These are phyloP conservation scores for Tulasnella calospora DNA, from an alignment of 768 basidiomycete species.

Conservation along the genomic window DNA sequence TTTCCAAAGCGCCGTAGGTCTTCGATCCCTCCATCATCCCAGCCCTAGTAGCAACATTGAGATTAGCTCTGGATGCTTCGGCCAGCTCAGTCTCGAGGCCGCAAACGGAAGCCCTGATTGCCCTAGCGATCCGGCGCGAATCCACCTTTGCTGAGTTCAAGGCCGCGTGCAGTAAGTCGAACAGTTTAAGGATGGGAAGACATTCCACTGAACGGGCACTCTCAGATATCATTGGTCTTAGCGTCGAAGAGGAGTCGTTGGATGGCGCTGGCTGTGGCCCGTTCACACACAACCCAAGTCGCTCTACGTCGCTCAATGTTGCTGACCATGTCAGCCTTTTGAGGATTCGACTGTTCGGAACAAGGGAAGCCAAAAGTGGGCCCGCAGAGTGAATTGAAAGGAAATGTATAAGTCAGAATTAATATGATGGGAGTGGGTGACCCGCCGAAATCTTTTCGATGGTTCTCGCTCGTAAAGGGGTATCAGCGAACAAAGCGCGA, in stretches of 20 bases:
- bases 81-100: background rate
- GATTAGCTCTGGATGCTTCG: constrained; percentile 32
- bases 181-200: background rate
- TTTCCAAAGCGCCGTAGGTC: constrained; percentile 43
- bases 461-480: constrained; percentile 69
- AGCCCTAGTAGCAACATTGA: constrained; percentile 50
- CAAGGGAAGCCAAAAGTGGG: background rate
- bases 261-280: background rate
- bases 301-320: background rate
- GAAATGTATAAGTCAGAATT: constrained; percentile 5
- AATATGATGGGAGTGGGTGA: constrained; percentile 41
- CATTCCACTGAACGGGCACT: background rate
- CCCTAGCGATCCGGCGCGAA: constrained; percentile 55
- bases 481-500: constrained; percentile 83
- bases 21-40: constrained; percentile 62
- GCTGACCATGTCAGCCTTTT: background rate
- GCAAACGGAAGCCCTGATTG: constrained; percentile 43
- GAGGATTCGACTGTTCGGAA: background rate
- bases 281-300: background rate
- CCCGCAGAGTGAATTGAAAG: background rate
- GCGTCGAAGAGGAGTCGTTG: background rate
- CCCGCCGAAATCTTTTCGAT: constrained; percentile 68
- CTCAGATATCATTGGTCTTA: background rate
- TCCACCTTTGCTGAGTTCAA: constrained; percentile 49
- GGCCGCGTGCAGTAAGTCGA: background rate